Conservation (phyloP, 495 filamentous ascomycete genomes). For the Hypoxylon perforatum region DNA sequence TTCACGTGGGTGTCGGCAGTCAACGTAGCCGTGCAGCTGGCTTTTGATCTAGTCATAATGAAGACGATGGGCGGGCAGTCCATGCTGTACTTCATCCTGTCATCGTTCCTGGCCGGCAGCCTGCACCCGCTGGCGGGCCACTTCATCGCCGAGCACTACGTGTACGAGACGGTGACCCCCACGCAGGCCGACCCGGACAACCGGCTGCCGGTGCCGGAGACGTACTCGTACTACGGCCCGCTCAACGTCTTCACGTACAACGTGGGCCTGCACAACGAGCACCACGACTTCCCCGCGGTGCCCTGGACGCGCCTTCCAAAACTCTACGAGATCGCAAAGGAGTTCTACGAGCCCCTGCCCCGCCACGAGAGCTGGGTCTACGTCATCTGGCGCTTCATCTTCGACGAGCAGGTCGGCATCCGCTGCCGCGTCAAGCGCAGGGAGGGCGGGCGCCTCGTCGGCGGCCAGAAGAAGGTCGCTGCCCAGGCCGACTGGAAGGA, state of each 20-base stretch:
- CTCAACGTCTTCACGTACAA: constrained; percentile 96
- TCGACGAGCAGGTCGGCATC: constrained; percentile 86
- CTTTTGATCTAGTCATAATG: constrained; percentile 80
- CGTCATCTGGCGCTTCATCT: constrained; percentile 95
- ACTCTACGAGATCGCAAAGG: constrained; percentile 81
- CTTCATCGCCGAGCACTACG: constrained; percentile 99
- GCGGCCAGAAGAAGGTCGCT: constrained; percentile 47
- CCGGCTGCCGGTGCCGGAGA: constrained; percentile 82
- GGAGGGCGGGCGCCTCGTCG: constrained; percentile 76
- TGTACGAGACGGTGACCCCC: constrained; percentile 77
- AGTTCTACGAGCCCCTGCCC: constrained; percentile 93
- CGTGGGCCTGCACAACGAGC: constrained; percentile 97
- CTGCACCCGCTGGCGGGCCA: constrained; percentile 96
- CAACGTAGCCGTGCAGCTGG: constrained; percentile 80
- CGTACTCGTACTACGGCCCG: constrained; percentile 95
- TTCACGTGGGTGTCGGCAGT: constrained; percentile 85
- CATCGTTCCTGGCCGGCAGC: constrained; percentile 91
- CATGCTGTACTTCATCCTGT: constrained; percentile 82
- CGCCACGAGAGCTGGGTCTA: constrained; percentile 88
- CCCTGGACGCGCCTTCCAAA: constrained; percentile 87
- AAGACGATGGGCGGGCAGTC: constrained; percentile 63
- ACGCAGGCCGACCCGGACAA: constrained; percentile 69
- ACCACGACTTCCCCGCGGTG: constrained; percentile 97
- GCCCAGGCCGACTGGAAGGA: constrained; percentile 56
- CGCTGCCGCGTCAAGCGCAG: constrained; percentile 93